phyloP scores from a whole-genome alignment of 345 rosid genomes.

The Salix udensis region DNA sequence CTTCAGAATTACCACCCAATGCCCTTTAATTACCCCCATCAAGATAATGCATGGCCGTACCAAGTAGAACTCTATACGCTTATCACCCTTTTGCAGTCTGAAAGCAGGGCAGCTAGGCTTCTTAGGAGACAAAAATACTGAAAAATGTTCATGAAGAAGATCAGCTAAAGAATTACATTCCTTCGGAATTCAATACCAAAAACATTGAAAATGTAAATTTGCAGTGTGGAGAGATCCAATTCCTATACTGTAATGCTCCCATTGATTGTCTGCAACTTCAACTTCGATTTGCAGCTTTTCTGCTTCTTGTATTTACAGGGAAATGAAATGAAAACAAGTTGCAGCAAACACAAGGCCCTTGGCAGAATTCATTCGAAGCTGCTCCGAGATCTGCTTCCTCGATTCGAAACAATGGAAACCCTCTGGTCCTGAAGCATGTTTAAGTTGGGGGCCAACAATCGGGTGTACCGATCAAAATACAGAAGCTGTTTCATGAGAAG shows the following conservation, averaged over 20 bases:
- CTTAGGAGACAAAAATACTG: not conserved
- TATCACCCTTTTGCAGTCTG: not conserved
- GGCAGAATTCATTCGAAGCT: conserved; percentile 32
- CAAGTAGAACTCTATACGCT: too few relatives aligned
- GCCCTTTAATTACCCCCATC: too few relatives aligned
- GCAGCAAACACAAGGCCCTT: not conserved
- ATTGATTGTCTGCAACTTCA: not conserved
- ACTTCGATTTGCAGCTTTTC: not conserved
- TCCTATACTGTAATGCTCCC: not conserved
- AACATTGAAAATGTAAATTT: not conserved
- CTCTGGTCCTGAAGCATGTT: conserved; percentile 99
- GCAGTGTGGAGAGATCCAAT: not conserved
- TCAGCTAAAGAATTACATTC: not conserved
- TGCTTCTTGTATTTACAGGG: not conserved
- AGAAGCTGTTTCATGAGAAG: conserved; percentile 97
- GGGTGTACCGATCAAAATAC: conserved; percentile 88
- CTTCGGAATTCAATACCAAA: not conserved
- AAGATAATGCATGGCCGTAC: too few relatives aligned
- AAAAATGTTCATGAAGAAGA: not conserved
- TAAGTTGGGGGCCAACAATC: conserved; percentile 81
- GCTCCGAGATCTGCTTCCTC: conserved; percentile 46
- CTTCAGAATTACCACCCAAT: too few relatives aligned
- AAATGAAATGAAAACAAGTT: not conserved
- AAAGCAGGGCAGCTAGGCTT: not conserved
- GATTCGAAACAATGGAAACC: conserved; percentile 65